phyloP scores from a whole-genome alignment of 139 green algal species.

The Coelastrella sp. region DNA sequence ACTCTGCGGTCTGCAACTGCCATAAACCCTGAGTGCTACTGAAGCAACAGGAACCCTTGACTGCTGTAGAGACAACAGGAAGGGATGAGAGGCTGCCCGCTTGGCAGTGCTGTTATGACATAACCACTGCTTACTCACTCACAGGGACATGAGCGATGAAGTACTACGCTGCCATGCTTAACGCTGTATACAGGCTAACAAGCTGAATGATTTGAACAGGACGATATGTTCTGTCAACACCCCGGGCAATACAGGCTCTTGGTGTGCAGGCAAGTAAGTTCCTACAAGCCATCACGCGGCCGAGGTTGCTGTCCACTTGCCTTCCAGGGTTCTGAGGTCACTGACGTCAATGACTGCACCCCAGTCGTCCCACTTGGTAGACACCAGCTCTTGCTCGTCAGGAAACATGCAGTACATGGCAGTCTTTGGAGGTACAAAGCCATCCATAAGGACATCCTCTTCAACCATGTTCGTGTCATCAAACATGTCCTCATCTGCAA shows the following conservation, averaged over 20 bases:
- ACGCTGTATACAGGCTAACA: background rate
- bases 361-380: slow-evolving; percentile 79
- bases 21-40: slow-evolving; percentile 15
- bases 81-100: background rate
- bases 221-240: too few species aligned
- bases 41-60: background rate
- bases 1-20: slow-evolving; percentile 5
- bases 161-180: background rate
- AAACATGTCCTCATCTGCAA: background rate
- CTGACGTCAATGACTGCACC: slow-evolving; percentile 63
- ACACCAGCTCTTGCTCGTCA: slow-evolving; percentile 73
- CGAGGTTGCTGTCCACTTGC: background rate
- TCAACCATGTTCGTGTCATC: background rate
- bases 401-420: slow-evolving; percentile 84
- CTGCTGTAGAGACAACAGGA: slow-evolving; percentile 17
- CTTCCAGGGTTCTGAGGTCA: background rate
- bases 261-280: background rate
- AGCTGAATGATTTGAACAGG: too few species aligned
- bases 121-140: background rate
- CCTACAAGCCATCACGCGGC: background rate
- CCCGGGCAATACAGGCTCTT: too few species aligned
- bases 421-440: slow-evolving; percentile 76
- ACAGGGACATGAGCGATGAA: background rate
- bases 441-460: slow-evolving; percentile 77
- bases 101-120: background rate